Evolutionary conservation across 768 basidiomycete species (phyloP), one percentile per base, ranked within the genome.

Genomic region (Termitomyces heimii): DNA sequence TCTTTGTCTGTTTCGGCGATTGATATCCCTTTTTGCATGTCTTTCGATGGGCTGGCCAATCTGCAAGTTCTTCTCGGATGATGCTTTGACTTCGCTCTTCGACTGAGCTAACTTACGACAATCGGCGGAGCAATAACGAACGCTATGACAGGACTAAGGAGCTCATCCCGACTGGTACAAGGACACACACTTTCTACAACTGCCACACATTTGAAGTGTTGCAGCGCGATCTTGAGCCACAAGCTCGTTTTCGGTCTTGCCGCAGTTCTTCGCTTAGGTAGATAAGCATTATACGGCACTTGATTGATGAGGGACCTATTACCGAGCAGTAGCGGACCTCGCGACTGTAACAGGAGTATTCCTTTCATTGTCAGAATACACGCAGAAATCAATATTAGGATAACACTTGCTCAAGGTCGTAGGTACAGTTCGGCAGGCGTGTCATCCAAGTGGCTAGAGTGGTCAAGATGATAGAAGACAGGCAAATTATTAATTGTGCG

Each of bases 21-120:
- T 34, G 34, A 20, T 13, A 26, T 24, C 45, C 52, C 12, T 48
- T 58, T 37, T 50, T 50, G 40, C 57, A 58, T 48, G 32, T 34
- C 52, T 54, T 53, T 34, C 39, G n/a, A 53, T 58, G 57, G 26
- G 7, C 10, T 14, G 51, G 39, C 57, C 57, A 58, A 16, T 54
- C 57, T 40, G 44, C 39, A 16, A 42, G 39, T 54, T 58, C 57
- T 58, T 55, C n/a, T 26, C 18, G 50, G 3, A 7, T 40, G 26
- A 29, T 46, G 4, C 16, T 31, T 54, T 1, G 10, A 32, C 14
- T 5, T 24, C 44, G 2, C 9, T 6, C 3, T 29, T 40, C 13
- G 24, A 20, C 6, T 5, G 22, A 47, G 3, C 26, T 13, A 18
- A 48, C 57, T 58, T 42, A 58, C 57, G 57, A 13, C 57, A 58